Evolutionary conservation across 2,329 filamentous ascomycete species (phyloP).

Genomic region (Sporothrix curviconia): DNA sequence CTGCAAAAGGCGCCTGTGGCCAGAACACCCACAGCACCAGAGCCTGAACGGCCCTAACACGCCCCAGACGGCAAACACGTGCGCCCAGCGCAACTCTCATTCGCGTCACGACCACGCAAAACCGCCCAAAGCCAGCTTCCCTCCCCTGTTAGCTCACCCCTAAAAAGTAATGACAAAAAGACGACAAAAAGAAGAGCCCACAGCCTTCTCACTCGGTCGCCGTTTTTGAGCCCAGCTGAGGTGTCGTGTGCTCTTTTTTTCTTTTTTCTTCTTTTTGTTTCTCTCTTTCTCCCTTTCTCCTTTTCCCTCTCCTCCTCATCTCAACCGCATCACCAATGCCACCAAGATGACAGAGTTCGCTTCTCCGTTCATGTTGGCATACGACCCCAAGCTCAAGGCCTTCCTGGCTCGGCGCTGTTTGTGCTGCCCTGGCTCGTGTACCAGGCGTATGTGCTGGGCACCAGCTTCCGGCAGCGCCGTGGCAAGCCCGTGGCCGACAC

Average conservation of each 20-base stretch:
- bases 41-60: not conserved
- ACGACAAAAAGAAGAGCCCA: no score
- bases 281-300: not conserved
- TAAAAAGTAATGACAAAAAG: not conserved
- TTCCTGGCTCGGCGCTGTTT: constrained; percentile 19
- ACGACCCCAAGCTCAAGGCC: constrained; percentile 12
- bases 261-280: not conserved
- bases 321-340: not conserved
- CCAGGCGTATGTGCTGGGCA: constrained; percentile 19
- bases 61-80: constrained; percentile 8
- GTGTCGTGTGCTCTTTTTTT: not conserved
- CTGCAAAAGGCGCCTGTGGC: no score
- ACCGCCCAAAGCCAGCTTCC: not conserved
- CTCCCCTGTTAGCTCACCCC: no score
- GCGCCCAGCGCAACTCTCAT: constrained; percentile 1
- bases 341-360: constrained; percentile 10
- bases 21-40: no score
- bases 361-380: not conserved
- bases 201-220: not conserved
- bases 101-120: constrained; percentile 4
- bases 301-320: not conserved
- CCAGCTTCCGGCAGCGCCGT: constrained; percentile 16
- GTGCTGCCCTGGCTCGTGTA: constrained; percentile 19
- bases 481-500: constrained; percentile 13
- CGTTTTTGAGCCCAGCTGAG: not conserved